Conservation (phyloP, 306 rosid genomes). For the barrel medic (Medicago truncatula) region MtrunA17r5.0-ANR NC_053043.1:32993001-32993500, state of each 20-base stretch:
- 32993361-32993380: constrained; percentile 8
- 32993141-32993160: not conserved
- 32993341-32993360: not conserved
- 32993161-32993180: not conserved
- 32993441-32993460: constrained; percentile 12
- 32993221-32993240: not conserved
- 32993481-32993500: constrained; percentile 30
- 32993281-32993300: not conserved
- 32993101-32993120: constrained; percentile 1
- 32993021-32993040: constrained; percentile 3
- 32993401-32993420: not conserved
- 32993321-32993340: not conserved
- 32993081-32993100: constrained; percentile 5
- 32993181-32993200: constrained; percentile 20
- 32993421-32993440: not conserved
- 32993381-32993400: constrained; percentile 16
- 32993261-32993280: constrained; percentile 4
- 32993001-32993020: not conserved
- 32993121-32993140: not conserved
- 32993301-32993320: constrained; percentile 18
- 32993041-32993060: constrained; percentile 20
- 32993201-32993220: not conserved
- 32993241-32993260: constrained; percentile 22
- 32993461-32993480: constrained; percentile 32
- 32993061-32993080: not conserved